A percentile compares a stretch with the other conserved stretches of the same genome.
Evolutionary conservation across 1,284 basidiomycete genomes (phyloP).

Genomic region (Cutaneotrichosporon sp.): DNA sequence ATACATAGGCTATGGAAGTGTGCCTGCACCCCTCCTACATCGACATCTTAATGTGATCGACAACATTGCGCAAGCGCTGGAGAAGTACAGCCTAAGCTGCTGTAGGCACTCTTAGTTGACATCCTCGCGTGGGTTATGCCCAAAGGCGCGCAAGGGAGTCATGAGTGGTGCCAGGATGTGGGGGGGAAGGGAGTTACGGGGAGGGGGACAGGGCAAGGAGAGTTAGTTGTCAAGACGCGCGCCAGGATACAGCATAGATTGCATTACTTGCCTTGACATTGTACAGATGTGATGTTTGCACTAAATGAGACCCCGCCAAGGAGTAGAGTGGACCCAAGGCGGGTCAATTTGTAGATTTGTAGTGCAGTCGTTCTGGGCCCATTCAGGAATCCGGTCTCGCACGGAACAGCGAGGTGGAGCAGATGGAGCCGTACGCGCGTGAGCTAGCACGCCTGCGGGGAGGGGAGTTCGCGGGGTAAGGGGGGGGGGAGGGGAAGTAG

Average conservation of each 20-base stretch:
- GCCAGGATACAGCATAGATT: background rate
- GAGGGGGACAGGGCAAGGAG: constrained; percentile 24
- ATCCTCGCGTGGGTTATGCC: constrained; percentile 11
- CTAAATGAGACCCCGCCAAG: constrained; percentile 30
- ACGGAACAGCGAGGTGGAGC: constrained; percentile 39
- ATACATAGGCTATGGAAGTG: background rate
- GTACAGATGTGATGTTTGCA: constrained; percentile 20
- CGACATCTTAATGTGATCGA: background rate
- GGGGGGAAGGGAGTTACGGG: constrained; percentile 31
- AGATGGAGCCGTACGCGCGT: constrained; percentile 40
- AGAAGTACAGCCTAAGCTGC: constrained; percentile 1
- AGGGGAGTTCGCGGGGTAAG: background rate
- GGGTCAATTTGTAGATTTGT: constrained; percentile 30
- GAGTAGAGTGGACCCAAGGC: constrained; percentile 25
- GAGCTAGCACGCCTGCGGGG: background rate
- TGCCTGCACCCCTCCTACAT: constrained; percentile 6
- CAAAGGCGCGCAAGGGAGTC: constrained; percentile 15
- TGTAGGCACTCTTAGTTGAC: constrained; percentile 26
- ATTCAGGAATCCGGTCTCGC: constrained; percentile 48
- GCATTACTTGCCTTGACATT: constrained; percentile 5
- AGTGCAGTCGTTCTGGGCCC: constrained; percentile 41
- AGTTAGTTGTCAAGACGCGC: background rate
- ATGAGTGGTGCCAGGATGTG: constrained; percentile 33
- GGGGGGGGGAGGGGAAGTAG: background rate
- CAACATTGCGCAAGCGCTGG: constrained; percentile 6